Conservation (phyloP, 2,329 filamentous ascomycete species). For the Pyrenochaeta sp. region DNA sequence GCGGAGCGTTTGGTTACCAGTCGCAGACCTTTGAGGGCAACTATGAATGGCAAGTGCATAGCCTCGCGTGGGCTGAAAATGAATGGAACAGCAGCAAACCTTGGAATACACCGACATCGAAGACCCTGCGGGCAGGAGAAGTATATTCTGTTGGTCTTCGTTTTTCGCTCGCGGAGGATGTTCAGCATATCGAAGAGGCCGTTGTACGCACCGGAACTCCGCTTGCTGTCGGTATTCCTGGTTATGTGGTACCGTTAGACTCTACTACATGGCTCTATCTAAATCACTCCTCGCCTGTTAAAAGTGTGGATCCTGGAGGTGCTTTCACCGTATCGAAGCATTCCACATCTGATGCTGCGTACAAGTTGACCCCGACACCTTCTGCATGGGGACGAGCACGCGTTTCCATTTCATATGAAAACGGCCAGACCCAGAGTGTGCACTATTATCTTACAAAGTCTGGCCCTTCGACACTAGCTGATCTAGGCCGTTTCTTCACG, state of each 20-base stretch:
- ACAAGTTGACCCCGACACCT: conserved; percentile 55
- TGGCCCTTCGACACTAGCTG: conserved; percentile 53
- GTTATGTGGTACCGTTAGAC: conserved; percentile 63
- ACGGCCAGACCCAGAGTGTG: conserved; percentile 61
- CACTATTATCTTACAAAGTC: conserved; percentile 66
- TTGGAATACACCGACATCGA: conserved; percentile 65
- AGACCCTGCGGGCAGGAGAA: conserved; percentile 55
- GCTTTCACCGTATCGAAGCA: conserved; percentile 49
- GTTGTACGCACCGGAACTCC: conserved; percentile 57
- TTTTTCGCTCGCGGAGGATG: conserved; percentile 58
- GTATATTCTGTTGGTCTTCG: conserved; percentile 60
- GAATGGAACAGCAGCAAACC: conserved; percentile 62
- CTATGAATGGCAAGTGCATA: conserved; percentile 68
- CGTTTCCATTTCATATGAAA: conserved; percentile 58
- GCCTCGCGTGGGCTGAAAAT: conserved; percentile 63
- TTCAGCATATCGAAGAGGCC: conserved; percentile 59
- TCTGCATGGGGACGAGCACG: conserved; percentile 61
- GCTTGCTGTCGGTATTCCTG: conserved; percentile 62
- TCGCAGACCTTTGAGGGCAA: conserved; percentile 68
- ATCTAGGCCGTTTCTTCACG: conserved; percentile 64
- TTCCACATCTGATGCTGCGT: conserved; percentile 41
- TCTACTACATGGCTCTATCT: conserved; percentile 58
- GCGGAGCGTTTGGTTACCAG: conserved; percentile 39
- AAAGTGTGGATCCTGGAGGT: conserved; percentile 49
- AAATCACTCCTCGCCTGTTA: conserved; percentile 51